These are phyloP conservation scores for Bacterosira constricta DNA, from an alignment of 108 stramenopile species.

Conservation along the genomic window DNA sequence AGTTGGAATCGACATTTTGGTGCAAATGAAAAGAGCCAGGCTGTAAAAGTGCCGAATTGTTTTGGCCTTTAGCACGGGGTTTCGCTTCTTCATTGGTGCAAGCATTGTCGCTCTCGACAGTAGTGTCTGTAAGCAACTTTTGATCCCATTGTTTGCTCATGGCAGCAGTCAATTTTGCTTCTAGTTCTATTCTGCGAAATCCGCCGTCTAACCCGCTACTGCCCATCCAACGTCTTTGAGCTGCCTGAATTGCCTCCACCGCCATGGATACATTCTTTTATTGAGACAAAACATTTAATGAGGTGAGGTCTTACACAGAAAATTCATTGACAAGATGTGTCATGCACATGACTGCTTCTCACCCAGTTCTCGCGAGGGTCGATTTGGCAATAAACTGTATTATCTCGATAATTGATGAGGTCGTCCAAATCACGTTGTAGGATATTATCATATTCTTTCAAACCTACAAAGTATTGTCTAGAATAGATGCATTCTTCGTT, in stretches of 20 bases:
- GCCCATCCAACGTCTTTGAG: conserved; percentile 32
- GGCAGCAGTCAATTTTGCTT: conserved; percentile 6
- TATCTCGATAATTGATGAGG: conserved; percentile 22
- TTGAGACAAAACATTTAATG: too few species aligned
- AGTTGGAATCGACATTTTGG: not conserved
- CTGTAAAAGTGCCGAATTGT: conserved; percentile 5
- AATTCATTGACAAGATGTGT: too few species aligned
- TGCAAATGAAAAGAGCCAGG: conserved; percentile 34
- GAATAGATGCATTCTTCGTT: conserved; percentile 41
- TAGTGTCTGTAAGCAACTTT: not conserved
- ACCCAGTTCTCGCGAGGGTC: conserved; percentile 34
- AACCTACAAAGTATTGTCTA: conserved; percentile 36
- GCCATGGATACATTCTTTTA: conserved; percentile 46
- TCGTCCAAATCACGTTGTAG: conserved; percentile 32
- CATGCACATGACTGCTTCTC: too few species aligned
- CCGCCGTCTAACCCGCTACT: conserved; percentile 28
- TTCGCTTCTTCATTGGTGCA: not conserved
- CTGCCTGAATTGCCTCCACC: conserved; percentile 37
- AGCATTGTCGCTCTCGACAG: not conserved
- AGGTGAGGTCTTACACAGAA: too few species aligned
- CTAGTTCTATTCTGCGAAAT: conserved; percentile 26
- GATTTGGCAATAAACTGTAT: conserved; percentile 25
- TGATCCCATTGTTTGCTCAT: not conserved
- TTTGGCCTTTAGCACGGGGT: not conserved
- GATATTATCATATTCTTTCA: conserved; percentile 18